Percentiles rank a stretch among this genome's conserved stretches.
phyloP scores from a whole-genome alignment of 768 basidiomycete species.

The Cantharellus anzutake region DNA sequence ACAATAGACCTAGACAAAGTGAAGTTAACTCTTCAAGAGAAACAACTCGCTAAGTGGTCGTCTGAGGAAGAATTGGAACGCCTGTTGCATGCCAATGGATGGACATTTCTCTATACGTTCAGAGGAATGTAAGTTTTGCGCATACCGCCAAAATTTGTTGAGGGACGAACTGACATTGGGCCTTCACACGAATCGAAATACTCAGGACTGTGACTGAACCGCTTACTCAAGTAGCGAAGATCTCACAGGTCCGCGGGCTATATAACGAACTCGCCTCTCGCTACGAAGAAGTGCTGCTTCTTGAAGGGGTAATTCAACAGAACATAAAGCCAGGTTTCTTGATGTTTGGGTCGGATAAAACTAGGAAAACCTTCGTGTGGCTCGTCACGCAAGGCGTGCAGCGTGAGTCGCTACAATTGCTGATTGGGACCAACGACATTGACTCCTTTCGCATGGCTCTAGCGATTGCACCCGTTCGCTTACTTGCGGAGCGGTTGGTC shows the following conservation, averaged over 20 bases:
- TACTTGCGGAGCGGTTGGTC: neutral
- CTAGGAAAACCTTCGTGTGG: slow-evolving; percentile 17
- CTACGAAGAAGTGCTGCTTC: neutral
- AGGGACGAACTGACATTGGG: neutral
- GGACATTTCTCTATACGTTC: slow-evolving; percentile 4
- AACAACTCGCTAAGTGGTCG: slow-evolving; percentile 7
- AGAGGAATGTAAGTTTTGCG: slow-evolving; percentile 3
- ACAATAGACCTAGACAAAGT: neutral
- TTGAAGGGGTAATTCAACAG: slow-evolving; percentile 5
- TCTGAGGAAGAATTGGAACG: slow-evolving; percentile 1
- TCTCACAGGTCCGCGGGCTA: slow-evolving; percentile 1
- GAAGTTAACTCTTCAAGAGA: neutral
- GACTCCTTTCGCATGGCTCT: neutral
- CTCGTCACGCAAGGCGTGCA: slow-evolving; percentile 18
- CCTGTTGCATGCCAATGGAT: slow-evolving; percentile 1
- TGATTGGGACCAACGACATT: neutral
- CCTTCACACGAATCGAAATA: neutral
- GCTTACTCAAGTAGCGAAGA: neutral
- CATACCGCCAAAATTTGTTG: neutral
- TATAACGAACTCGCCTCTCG: neutral
- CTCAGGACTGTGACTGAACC: slow-evolving; percentile 4
- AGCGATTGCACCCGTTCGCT: slow-evolving; percentile 1
- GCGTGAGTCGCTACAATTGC: slow-evolving; percentile 7
- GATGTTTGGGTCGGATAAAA: slow-evolving; percentile 16
- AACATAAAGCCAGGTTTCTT: slow-evolving; percentile 13